phyloP scores from a whole-genome alignment of 2,329 filamentous ascomycete species.

The Triangularia verruculosa region DNA sequence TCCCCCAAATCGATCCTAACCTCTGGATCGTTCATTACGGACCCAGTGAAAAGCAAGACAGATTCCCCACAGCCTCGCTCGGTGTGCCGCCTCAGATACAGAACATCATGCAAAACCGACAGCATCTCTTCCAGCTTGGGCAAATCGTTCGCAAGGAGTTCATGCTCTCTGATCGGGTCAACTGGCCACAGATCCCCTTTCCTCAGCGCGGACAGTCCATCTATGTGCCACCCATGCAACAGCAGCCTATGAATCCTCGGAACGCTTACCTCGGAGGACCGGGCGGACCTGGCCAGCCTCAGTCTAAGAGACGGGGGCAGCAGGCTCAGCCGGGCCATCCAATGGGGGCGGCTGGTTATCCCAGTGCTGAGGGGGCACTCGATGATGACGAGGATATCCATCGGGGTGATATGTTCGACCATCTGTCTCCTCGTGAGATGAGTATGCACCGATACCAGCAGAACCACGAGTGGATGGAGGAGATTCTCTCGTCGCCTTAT shows the following conservation, averaged over 20 bases:
- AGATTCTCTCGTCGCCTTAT: slow-evolving; percentile 89
- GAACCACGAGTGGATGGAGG: slow-evolving; percentile 99
- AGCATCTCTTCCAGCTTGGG: slow-evolving; percentile 68
- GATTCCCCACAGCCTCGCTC: slow-evolving; percentile 66
- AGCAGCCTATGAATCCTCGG: slow-evolving; percentile 53
- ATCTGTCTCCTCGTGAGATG: slow-evolving; percentile 84
- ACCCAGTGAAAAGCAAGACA: slow-evolving; percentile 68
- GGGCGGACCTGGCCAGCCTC: slow-evolving; percentile 32
- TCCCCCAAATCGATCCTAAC: slow-evolving; percentile 70
- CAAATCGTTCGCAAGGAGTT: slow-evolving; percentile 89
- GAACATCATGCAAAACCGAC: slow-evolving; percentile 57
- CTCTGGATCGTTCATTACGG: slow-evolving; percentile 93
- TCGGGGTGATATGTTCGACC: slow-evolving; percentile 84
- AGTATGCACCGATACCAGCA: slow-evolving; percentile 84
- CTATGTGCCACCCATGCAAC: slow-evolving; percentile 44
- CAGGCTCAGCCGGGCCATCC: slow-evolving; percentile 31
- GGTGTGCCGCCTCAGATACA: slow-evolving; percentile 62
- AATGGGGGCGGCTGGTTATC: slow-evolving; percentile 22
- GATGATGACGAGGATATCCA: slow-evolving; percentile 91
- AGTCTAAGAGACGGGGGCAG: slow-evolving; percentile 27
- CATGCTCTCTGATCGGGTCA: slow-evolving; percentile 83
- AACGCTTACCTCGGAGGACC: slow-evolving; percentile 57
- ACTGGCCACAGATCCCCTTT: slow-evolving; percentile 82
- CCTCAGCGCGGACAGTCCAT: slow-evolving; percentile 55
- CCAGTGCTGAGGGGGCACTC: slow-evolving; percentile 45